Evolutionary conservation across 805 yeast genomes (phyloP).

Genomic region (Candida manassasensis): DNA sequence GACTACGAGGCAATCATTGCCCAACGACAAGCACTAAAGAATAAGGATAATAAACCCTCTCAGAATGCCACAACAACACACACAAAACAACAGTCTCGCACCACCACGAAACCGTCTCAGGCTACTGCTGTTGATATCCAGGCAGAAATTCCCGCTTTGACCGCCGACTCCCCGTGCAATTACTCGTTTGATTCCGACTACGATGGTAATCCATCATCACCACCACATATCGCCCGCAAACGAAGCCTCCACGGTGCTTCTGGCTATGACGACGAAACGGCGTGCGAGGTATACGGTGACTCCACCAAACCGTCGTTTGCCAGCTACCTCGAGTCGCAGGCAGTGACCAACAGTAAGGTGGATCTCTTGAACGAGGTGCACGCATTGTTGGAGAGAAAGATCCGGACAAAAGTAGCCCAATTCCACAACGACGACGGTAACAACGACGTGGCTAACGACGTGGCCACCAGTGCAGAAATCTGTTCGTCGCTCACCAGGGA

Average conservation of each 20-base stretch:
- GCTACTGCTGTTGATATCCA: too few species aligned
- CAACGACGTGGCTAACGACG: conserved; percentile 1
- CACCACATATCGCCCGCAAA: too few species aligned
- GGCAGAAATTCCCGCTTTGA: too few species aligned
- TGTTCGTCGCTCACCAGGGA: conserved; percentile 4
- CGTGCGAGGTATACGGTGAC: conserved; percentile 8
- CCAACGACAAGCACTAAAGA: conserved; percentile 10
- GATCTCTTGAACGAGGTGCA: conserved; percentile 11
- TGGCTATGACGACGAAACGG: conserved; percentile 8
- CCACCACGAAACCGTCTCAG: too few species aligned
- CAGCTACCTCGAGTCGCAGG: background rate
- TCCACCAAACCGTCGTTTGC: conserved; percentile 1
- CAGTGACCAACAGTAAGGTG: conserved; percentile 6
- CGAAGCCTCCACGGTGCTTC: background rate
- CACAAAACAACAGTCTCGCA: too few species aligned
- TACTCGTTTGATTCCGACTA: too few species aligned
- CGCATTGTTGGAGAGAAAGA: conserved; percentile 8
- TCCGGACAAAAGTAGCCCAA: conserved; percentile 4
- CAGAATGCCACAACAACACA: too few species aligned
- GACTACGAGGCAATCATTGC: conserved; percentile 4
- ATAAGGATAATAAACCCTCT: background rate
- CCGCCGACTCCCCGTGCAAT: too few species aligned
- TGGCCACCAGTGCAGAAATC: background rate
- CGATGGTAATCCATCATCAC: too few species aligned
- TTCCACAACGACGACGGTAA: background rate